Base-by-base conservation (phyloP, 495 filamentous ascomycete genomes). In the Tetracladium setigerum region DNA sequence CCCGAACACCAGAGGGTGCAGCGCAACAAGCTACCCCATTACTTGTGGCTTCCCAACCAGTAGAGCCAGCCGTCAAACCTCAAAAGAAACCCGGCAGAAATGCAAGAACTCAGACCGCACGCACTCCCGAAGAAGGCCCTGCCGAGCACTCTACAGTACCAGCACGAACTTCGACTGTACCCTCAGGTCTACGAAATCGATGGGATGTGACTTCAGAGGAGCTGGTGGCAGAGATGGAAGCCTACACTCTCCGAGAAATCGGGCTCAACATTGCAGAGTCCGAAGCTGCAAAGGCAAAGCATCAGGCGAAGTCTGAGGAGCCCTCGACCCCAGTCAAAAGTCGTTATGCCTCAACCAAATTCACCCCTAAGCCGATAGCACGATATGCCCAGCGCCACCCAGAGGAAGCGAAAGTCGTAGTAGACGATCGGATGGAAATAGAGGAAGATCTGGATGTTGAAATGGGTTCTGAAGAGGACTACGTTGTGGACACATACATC, bases 401-500 rank as follows among this genome's bases (percentile, higher is more conserved):
- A 10, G 64, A 68, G n/a, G 22, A 42, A 16, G 53, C 52, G 13
- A 47, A 54, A 14, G 38, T 52, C 36, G 32, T 30, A 30, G 38
- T 44, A 35, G 54, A 24, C 27, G 47, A 41, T 6, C 15, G 46
- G 19, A 50, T 44, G 31, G 63, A 62, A 13, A 33, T 44, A 15
- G 51, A 63, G 18, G 57, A 57, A 45, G 50, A 53, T 15, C 62
- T 62, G 35, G 55, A 55, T 16, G 57, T 65, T 14, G 53, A 54
- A 27, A 63, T 54, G 15, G 57, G 52, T 31, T 49, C 50, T 4
- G 61, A 61, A 34, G 59, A 64, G 2, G 66, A 66, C 7, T 78
- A 76, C 49, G 62, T 78, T 17, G 57, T 72, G 18, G 74, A 78
- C 37, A 73, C 68, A 5, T 78, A 77, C 52, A 62, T 75, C 37